phyloP scores from a whole-genome alignment of 2,329 filamentous ascomycete genomes.

The Calycina herbarum region DNA sequence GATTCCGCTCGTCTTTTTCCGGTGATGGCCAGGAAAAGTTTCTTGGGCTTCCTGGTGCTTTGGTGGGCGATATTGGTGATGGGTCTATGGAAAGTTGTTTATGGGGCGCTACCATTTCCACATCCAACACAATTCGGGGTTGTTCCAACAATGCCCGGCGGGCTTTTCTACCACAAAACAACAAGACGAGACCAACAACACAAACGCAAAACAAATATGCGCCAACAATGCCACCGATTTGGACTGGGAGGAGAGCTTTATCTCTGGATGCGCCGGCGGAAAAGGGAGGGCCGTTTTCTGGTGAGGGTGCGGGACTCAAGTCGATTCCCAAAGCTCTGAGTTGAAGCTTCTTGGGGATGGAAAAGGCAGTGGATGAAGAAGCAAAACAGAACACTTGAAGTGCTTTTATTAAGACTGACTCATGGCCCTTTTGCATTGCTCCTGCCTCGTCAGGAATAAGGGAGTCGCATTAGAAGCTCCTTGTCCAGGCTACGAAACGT shows the following conservation, averaged over 20 bases:
- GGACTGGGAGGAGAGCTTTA: slow-evolving; percentile 67
- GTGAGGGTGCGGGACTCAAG: slow-evolving; percentile 56
- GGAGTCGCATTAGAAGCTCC: slow-evolving; percentile 16
- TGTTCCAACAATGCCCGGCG: slow-evolving; percentile 34
- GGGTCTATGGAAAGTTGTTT: slow-evolving; percentile 36
- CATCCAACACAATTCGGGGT: slow-evolving; percentile 29
- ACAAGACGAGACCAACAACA: slow-evolving; percentile 66
- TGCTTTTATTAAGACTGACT: slow-evolving; percentile 24
- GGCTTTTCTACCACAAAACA: slow-evolving; percentile 60
- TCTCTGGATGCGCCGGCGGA: slow-evolving; percentile 61
- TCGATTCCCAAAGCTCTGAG: slow-evolving; percentile 42
- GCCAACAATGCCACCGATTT: slow-evolving; percentile 81
- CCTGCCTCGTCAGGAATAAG: slow-evolving; percentile 19
- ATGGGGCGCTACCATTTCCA: slow-evolving; percentile 45
- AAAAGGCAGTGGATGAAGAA: slow-evolving; percentile 23
- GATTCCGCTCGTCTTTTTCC: slow-evolving; percentile 39
- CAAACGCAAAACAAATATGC: slow-evolving; percentile 79
- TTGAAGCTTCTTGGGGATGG: slow-evolving; percentile 25
- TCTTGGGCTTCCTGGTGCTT: slow-evolving; percentile 17
- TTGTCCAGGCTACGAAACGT: slow-evolving; percentile 33
- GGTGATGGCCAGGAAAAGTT: slow-evolving; percentile 55
- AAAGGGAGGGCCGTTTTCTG: slow-evolving; percentile 60
- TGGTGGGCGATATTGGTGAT: slow-evolving; percentile 37
- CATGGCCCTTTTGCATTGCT: slow-evolving; percentile 27
- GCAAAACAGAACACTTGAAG: slow-evolving; percentile 20